Base-by-base conservation (phyloP, 2,329 filamentous ascomycete species). In the Diaporthe helianthi region DNA sequence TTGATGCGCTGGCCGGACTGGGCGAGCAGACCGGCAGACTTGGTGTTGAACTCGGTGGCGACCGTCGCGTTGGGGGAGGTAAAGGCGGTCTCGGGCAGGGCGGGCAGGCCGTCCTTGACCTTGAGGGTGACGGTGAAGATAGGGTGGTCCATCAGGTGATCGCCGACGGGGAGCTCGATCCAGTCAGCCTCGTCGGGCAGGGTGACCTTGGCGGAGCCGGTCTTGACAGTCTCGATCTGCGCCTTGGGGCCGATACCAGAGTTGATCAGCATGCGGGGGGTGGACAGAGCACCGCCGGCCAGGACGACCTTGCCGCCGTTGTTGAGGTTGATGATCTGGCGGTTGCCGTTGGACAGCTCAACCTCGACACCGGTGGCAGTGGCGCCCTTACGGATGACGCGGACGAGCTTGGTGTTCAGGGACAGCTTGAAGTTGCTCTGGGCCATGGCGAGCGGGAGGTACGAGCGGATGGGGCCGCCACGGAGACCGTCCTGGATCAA, bases 1-100 rank as follows among this genome's bases (percentile, higher is more conserved):
- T 81, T 81, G 70, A 85, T 75, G 22, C 84, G 79, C 72, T 84
- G 83, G n/a, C 80, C 80, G 2, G 80, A 79, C 73, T 85, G 81
- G 4, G 82, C 78, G 36, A 85, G 76, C 9, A 83, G 74, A 60
- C 84, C 83, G 2, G 73, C 22, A 3, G 70, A 74, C 3, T 76
- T 75, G 22, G 77, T 71, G 15, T 79, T 77, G 68, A 79, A 82
- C 10, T 81, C 73, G 22, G 80, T 78, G 22, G 80, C 38, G 26
- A 74, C 69, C 22, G 74, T 75, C 44, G 75, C 63, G 71, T 72
- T 74, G 6, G 79, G 78, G 36, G 63, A 47, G 1, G 77, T 78
- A 54, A 74, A 79, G 41, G 74, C 75, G 1, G 74, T 72, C 58
- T 33, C 38, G 67, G 71, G 41, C 54, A 67, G 63, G 9, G 64